Evolutionary conservation across 768 basidiomycete genomes (phyloP).

Genomic region (Pisolithus orientalis): DNA sequence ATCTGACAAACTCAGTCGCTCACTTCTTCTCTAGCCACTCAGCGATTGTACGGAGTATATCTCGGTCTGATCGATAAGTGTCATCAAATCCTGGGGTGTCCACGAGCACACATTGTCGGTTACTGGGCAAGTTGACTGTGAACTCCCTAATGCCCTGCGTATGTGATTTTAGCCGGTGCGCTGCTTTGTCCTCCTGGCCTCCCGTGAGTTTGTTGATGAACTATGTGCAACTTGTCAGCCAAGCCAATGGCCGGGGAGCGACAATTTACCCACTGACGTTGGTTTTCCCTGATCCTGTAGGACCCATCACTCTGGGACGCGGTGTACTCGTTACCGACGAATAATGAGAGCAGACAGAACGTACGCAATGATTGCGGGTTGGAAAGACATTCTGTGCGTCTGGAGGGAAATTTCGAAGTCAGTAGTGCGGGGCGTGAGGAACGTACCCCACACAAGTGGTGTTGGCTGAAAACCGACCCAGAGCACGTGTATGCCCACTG

Average conservation of each 20-base stretch:
- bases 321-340: not conserved
- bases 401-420: too few species aligned
- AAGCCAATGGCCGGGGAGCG: not conserved
- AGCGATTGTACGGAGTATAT: not conserved
- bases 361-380: not conserved
- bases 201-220: not conserved
- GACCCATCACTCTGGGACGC: not conserved
- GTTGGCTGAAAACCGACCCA: too few species aligned
- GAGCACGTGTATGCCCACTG: too few species aligned
- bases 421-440: too few species aligned
- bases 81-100: not conserved
- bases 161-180: not conserved
- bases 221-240: not conserved
- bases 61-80: not conserved
- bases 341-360: not conserved
- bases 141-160: not conserved
- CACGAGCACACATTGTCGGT: not conserved
- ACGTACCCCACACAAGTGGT: too few species aligned
- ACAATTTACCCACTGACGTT: not conserved
- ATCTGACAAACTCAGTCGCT: not conserved
- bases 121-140: not conserved
- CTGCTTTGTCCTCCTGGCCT: not conserved
- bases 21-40: not conserved
- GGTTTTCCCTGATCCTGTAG: too few species aligned
- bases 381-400: too few species aligned